phyloP scores from a whole-genome alignment of 805 yeast species.

The Pichia cabralensis region DNA sequence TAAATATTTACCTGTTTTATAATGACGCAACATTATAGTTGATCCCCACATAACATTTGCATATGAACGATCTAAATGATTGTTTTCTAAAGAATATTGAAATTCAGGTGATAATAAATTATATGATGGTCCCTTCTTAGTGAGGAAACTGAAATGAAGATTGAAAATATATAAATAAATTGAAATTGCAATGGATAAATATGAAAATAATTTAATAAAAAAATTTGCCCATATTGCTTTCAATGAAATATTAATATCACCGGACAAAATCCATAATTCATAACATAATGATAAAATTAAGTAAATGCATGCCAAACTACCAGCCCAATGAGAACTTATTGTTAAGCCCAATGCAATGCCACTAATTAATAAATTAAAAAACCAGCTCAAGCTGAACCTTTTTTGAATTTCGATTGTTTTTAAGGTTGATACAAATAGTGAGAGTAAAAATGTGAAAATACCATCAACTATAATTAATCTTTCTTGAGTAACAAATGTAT shows the following conservation, averaged over 20 bases:
- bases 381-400: constrained; percentile 45
- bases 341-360: constrained; percentile 45
- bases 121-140: constrained; percentile 48
- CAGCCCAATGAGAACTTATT: constrained; percentile 61
- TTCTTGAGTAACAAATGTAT: constrained; percentile 52
- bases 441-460: constrained; percentile 34
- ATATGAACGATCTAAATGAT: constrained; percentile 33
- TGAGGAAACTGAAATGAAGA: constrained; percentile 41
- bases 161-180: constrained; percentile 51
- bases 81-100: constrained; percentile 45
- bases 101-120: constrained; percentile 57
- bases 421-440: constrained; percentile 32
- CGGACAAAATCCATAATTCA: constrained; percentile 58
- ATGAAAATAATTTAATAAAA: constrained; percentile 27
- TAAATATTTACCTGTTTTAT: constrained; percentile 64
- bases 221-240: constrained; percentile 32
- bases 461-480: constrained; percentile 41
- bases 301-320: constrained; percentile 39
- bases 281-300: constrained; percentile 12
- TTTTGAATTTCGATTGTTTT: constrained; percentile 20
- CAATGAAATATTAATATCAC: constrained; percentile 48
- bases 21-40: constrained; percentile 61
- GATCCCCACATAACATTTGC: constrained; percentile 70
- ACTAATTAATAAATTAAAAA: constrained; percentile 34
- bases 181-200: constrained; percentile 44